phyloP scores from a whole-genome alignment of 2,329 filamentous ascomycete genomes.

The Trichoderma simmonsii region DNA sequence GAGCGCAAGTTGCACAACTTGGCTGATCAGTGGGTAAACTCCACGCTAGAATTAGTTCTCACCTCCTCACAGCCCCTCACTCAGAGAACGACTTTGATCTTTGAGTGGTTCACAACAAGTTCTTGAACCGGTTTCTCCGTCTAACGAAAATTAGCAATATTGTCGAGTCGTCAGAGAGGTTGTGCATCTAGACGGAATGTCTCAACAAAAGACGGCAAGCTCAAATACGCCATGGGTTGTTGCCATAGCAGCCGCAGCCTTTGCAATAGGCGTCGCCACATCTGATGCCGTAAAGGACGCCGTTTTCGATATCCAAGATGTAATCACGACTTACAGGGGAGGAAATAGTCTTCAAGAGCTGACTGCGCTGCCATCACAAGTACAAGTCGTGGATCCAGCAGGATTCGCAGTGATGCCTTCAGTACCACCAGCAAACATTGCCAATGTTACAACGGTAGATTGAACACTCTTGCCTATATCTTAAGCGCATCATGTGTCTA shows the following conservation, averaged over 20 bases:
- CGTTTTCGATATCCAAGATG: not conserved
- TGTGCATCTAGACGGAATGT: not conserved
- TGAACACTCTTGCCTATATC: not conserved
- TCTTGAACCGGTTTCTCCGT: not conserved
- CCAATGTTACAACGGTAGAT: slow-evolving; percentile 15
- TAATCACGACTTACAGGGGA: not conserved
- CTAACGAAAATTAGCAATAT: not conserved
- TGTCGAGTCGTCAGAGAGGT: not conserved
- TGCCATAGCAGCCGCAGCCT: not conserved
- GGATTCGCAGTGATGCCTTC: slow-evolving; percentile 1
- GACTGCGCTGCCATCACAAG: slow-evolving; percentile 9
- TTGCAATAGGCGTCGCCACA: slow-evolving; percentile 12
- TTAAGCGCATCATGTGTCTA: not conserved
- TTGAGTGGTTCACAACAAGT: not conserved
- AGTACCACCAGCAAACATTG: slow-evolving; percentile 12
- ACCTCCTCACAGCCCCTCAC: not conserved
- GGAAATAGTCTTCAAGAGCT: not conserved
- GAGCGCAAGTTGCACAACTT: not conserved
- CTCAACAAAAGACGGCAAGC: not conserved
- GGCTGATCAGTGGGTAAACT: not conserved
- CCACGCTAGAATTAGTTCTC: not conserved
- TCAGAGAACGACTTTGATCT: not conserved
- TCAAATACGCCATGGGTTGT: not conserved
- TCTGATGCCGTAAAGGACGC: not conserved
- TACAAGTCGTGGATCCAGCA: slow-evolving; percentile 10